Evolutionary conservation across 2,329 filamentous ascomycete genomes (phyloP).

Genomic region (Claviceps sp.): DNA sequence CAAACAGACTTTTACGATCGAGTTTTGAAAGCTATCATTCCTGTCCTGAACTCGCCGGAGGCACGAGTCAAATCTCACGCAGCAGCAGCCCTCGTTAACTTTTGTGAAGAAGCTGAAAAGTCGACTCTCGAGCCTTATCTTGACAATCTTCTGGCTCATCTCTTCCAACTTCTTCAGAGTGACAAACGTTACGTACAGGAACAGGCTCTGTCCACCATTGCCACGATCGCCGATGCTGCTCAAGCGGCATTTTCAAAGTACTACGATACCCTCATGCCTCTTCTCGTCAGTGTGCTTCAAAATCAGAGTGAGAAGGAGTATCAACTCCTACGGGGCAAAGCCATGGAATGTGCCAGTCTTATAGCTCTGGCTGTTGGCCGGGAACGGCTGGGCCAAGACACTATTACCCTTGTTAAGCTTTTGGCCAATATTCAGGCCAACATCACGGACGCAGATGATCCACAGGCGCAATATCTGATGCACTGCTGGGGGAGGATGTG

Average conservation of each 20-base stretch:
- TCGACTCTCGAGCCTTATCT: conserved; percentile 83
- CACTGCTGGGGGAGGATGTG: conserved; percentile 99
- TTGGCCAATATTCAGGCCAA: conserved; percentile 75
- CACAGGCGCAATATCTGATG: conserved; percentile 90
- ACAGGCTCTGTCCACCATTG: conserved; percentile 93
- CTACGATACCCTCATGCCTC: conserved; percentile 90
- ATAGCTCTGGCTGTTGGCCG: conserved; percentile 93
- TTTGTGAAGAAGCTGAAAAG: conserved; percentile 96
- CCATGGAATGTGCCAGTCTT: conserved; percentile 96
- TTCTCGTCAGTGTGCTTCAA: conserved; percentile 78
- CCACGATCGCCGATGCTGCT: conserved; percentile 95
- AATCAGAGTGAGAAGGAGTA: conserved; percentile 91
- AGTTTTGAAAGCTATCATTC: conserved; percentile 82
- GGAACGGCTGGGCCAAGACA: conserved; percentile 78
- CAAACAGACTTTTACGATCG: conserved; percentile 86
- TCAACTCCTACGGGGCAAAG: conserved; percentile 81
- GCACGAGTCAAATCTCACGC: conserved; percentile 93
- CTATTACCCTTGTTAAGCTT: conserved; percentile 73
- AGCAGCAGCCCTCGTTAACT: conserved; percentile 95
- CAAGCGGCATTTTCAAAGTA: conserved; percentile 91
- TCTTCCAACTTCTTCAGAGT: conserved; percentile 79
- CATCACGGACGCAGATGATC: conserved; percentile 84
- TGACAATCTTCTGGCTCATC: conserved; percentile 68
- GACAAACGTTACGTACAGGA: conserved; percentile 95
- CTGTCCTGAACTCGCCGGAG: conserved; percentile 79